These are phyloP conservation scores for Craterostigma plantagineum DNA, from an alignment of 257 asterid genomes.

Conservation along the genomic window DNA sequence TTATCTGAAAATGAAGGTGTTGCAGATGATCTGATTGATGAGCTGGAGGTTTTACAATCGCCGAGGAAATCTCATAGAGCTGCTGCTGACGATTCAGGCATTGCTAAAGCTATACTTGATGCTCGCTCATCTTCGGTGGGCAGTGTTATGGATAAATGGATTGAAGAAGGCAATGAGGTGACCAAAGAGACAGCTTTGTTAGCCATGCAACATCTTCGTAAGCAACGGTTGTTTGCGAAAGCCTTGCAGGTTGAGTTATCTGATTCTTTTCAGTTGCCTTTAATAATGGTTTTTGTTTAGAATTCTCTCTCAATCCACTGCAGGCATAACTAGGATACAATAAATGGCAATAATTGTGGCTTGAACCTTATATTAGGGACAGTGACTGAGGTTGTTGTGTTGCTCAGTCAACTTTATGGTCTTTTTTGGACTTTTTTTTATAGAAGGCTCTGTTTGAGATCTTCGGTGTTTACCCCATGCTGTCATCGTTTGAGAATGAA, in stretches of 20 bases:
- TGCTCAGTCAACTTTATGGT: no score
- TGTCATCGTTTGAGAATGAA: no score
- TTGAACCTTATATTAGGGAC: no score
- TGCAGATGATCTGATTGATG: conserved; percentile 14
- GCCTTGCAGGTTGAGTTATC: conserved; percentile 54
- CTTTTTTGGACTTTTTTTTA: no score
- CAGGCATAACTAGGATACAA: conserved; percentile 1
- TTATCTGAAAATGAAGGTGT: conserved; percentile 26
- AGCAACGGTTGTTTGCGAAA: conserved; percentile 24
- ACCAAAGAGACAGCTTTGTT: conserved; percentile 19
- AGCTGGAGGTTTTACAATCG: conserved; percentile 20
- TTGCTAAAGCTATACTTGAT: conserved; percentile 35
- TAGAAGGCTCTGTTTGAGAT: no score
- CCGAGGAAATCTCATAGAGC: conserved; percentile 9
- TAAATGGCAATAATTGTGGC: not conserved
- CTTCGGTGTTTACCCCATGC: no score
- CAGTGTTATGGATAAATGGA: conserved; percentile 43
- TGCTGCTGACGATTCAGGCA: conserved; percentile 12
- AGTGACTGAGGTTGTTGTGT: no score
- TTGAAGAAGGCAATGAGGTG: conserved; percentile 48
- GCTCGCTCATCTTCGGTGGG: conserved; percentile 18
- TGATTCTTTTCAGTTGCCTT: conserved; percentile 1
- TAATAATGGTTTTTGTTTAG: not conserved
- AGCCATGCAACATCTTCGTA: conserved; percentile 33
- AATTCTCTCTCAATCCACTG: not conserved